Percentiles rank a stretch among this genome's conserved stretches.
These are phyloP conservation scores for Salvia splendens DNA, from an alignment of 257 asterid genomes.

Conservation along the genomic window DNA sequence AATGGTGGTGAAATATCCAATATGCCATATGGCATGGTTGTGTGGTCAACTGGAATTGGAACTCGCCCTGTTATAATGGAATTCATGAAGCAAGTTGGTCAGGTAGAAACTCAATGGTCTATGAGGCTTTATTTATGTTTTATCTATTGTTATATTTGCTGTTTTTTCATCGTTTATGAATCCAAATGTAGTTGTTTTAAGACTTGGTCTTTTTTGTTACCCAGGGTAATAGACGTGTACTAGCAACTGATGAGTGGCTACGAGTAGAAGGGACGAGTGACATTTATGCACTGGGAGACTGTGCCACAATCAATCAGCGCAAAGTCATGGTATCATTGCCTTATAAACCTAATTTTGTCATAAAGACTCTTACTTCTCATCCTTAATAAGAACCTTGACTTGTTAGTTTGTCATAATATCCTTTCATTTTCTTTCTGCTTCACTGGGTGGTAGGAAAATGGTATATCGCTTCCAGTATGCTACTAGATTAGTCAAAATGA, in stretches of 20 bases:
- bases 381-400: background rate
- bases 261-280: conserved; percentile 72
- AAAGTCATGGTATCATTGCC: conserved; percentile 68
- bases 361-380: conserved; percentile 5
- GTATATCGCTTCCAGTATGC: background rate
- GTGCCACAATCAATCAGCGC: conserved; percentile 95
- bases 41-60: conserved; percentile 99
- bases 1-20: conserved; percentile 67
- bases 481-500: background rate
- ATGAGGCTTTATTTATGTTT: conserved; percentile 14
- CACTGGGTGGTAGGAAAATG: background rate
- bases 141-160: background rate
- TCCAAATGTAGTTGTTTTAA: conserved; percentile 12
- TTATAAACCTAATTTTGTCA: conserved; percentile 7
- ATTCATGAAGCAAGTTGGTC: conserved; percentile 93
- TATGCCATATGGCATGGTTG: conserved; percentile 94
- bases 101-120: conserved; percentile 50
- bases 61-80: conserved; percentile 87
- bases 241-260: conserved; percentile 96
- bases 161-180: conserved; percentile 21
- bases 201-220: conserved; percentile 7
- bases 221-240: conserved; percentile 78
- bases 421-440: background rate
- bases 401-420: background rate
- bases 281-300: conserved; percentile 87